Base-by-base conservation (phyloP, 2,329 filamentous ascomycete genomes). In the Chrysoporthe puriensis region DNA sequence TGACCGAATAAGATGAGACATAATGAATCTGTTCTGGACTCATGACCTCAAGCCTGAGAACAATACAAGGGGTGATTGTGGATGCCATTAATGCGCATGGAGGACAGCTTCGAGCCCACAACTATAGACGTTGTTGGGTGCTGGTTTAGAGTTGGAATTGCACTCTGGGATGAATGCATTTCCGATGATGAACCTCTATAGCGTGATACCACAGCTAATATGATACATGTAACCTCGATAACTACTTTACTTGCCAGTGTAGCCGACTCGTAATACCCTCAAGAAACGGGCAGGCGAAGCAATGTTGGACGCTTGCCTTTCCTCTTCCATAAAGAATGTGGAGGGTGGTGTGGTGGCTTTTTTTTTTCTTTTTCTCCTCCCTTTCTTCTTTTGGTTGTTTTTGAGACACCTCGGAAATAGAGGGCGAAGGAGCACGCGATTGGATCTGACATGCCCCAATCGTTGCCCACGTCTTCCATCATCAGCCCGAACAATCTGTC, bases 81-180 rank as follows among this genome's bases (percentile, higher is more conserved):
- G 18, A 56, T 40, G 62, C 44, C 36, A 63, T 64, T 40, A 62
- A 68, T 42, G 63, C 62, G 46, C 54, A 56, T 54, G 54, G 60
- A 67, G 48, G 42, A 70, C 32, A 36, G 68, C 68, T 62, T 62
- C 68, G 61, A 61, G 52, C 43, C 46, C 52, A 59, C 40, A 48
- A 68, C 66, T 70, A 70, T 70, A 68, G 66, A 70, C 68, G 66
- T 70, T 46, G 66, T 56, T 52, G 66, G 62, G 40, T 61, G 46
- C 60, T 14, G 62, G 56, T 63, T 68, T 66, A 63, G 59, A 65
- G 32, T 68, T 64, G 68, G 66, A 50, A 43, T 26, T 68, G 68
- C 52, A 63, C 54, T 66, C 68, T 70, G 68, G 62, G 66, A 70
- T 54, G 68, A 63, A 64, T 56, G 62, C 62, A 66, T 60, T 54